Percentiles rank a stretch among this genome's conserved stretches.
Conservation (phyloP, 2,329 filamentous ascomycete genomes). For the Daldinia eschscholtzii region DNA sequence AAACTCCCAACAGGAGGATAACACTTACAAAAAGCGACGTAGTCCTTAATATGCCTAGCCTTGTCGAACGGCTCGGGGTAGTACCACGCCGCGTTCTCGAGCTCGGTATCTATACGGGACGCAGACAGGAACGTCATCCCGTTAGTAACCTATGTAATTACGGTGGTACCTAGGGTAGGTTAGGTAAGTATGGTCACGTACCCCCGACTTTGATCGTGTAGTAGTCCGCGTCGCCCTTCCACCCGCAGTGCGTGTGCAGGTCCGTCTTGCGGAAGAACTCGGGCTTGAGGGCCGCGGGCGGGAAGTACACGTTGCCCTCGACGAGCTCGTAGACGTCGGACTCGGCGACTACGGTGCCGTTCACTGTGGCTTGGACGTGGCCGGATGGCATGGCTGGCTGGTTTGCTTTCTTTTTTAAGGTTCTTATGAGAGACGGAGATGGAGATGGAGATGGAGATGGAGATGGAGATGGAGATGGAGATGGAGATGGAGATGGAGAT, state of each 20-base stretch:
- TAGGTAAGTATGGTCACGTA: conserved; percentile 34
- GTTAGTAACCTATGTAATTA: background rate
- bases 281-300: conserved; percentile 59
- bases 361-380: conserved; percentile 60
- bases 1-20: background rate
- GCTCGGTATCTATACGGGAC: conserved; percentile 55
- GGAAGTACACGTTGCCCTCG: conserved; percentile 71
- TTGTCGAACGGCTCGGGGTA: conserved; percentile 65
- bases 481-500: background rate
- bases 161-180: background rate
- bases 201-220: conserved; percentile 65
- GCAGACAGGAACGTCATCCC: background rate
- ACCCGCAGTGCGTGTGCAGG: conserved; percentile 64
- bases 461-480: background rate
- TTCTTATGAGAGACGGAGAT: conserved; percentile 23
- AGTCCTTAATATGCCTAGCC: conserved; percentile 64
- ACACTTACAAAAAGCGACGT: conserved; percentile 70
- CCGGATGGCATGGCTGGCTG: conserved; percentile 46
- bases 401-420: conserved; percentile 10
- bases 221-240: conserved; percentile 70
- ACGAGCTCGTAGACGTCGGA: conserved; percentile 66
- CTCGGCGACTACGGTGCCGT: conserved; percentile 64
- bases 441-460: too few species aligned
- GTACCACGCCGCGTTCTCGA: conserved; percentile 70
- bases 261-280: conserved; percentile 61